These are phyloP conservation scores for Eurotiales sp. DNA, from an alignment of 2,329 filamentous ascomycete species.

Conservation along the genomic window DNA sequence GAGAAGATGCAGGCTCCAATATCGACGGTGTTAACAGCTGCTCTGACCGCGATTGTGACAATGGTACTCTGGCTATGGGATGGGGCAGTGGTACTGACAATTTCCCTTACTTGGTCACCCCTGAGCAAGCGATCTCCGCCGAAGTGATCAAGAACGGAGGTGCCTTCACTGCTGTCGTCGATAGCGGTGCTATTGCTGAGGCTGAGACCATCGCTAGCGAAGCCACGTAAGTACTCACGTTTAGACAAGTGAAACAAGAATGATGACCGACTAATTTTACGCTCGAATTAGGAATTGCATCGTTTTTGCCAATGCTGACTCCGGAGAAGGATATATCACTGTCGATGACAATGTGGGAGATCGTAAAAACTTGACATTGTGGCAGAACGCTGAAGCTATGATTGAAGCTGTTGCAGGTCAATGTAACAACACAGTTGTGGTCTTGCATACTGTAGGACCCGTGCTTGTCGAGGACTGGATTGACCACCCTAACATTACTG, in stretches of 20 bases:
- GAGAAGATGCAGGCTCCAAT: slow-evolving; percentile 77
- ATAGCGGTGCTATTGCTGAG: slow-evolving; percentile 54
- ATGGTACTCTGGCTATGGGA: slow-evolving; percentile 60
- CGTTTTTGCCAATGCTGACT: slow-evolving; percentile 84
- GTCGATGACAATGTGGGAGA: slow-evolving; percentile 84
- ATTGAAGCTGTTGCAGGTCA: slow-evolving; percentile 74
- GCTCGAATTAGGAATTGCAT: slow-evolving; percentile 50
- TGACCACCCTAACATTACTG: slow-evolving; percentile 64
- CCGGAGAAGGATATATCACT: slow-evolving; percentile 81
- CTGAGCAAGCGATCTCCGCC: slow-evolving; percentile 62
- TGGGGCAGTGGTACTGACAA: slow-evolving; percentile 60
- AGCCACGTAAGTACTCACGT: slow-evolving; percentile 34
- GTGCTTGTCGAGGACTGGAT: slow-evolving; percentile 66
- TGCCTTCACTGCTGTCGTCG: slow-evolving; percentile 58
- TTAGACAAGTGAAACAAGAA: background rate
- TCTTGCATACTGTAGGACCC: slow-evolving; percentile 81
- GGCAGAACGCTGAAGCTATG: slow-evolving; percentile 74
- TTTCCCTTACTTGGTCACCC: slow-evolving; percentile 62
- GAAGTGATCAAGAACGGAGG: slow-evolving; percentile 63
- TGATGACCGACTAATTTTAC: background rate
- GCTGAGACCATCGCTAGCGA: slow-evolving; percentile 51
- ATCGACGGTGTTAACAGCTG: slow-evolving; percentile 76
- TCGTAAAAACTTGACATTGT: slow-evolving; percentile 87
- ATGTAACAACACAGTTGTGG: slow-evolving; percentile 86
- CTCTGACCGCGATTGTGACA: slow-evolving; percentile 59